Evolutionary conservation across 2,329 filamentous ascomycete genomes (phyloP).

Genomic region (Alternaria alternata): DNA sequence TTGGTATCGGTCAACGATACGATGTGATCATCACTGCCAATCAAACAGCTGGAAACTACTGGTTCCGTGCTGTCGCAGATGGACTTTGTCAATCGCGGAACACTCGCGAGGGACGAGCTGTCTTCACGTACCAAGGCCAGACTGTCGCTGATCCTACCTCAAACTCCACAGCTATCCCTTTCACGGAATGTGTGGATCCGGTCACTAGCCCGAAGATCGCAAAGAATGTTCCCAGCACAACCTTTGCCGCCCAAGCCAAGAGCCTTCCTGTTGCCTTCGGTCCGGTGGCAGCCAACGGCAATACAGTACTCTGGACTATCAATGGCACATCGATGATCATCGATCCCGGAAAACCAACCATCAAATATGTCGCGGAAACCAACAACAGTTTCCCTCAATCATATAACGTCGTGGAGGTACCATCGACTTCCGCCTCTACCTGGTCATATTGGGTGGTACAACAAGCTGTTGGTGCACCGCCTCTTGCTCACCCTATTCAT

Average conservation of each 20-base stretch:
- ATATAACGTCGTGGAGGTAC: constrained; percentile 55
- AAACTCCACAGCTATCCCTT: constrained; percentile 29
- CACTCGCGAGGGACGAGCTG: constrained; percentile 44
- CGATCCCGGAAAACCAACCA: constrained; percentile 59
- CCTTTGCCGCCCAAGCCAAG: constrained; percentile 36
- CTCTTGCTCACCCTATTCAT: constrained; percentile 49
- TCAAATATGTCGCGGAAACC: constrained; percentile 53
- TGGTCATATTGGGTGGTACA: constrained; percentile 61
- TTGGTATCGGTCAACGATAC: constrained; percentile 52
- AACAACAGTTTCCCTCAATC: constrained; percentile 52
- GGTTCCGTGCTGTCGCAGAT: constrained; percentile 45
- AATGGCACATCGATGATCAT: constrained; percentile 59
- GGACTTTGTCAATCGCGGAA: constrained; percentile 32
- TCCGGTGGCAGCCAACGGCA: constrained; percentile 36
- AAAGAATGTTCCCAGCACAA: constrained; percentile 44
- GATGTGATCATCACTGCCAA: constrained; percentile 49
- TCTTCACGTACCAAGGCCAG: constrained; percentile 50
- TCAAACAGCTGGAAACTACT: constrained; percentile 41
- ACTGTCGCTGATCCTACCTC: constrained; percentile 49
- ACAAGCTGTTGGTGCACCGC: constrained; percentile 44
- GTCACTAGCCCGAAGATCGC: constrained; percentile 45
- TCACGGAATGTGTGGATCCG: constrained; percentile 49
- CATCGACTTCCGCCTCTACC: constrained; percentile 30
- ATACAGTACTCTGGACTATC: constrained; percentile 44
- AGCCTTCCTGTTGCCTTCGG: constrained; percentile 42